Conservation (phyloP, 2,329 filamentous ascomycete genomes). For the Fusarium palustre region DNA sequence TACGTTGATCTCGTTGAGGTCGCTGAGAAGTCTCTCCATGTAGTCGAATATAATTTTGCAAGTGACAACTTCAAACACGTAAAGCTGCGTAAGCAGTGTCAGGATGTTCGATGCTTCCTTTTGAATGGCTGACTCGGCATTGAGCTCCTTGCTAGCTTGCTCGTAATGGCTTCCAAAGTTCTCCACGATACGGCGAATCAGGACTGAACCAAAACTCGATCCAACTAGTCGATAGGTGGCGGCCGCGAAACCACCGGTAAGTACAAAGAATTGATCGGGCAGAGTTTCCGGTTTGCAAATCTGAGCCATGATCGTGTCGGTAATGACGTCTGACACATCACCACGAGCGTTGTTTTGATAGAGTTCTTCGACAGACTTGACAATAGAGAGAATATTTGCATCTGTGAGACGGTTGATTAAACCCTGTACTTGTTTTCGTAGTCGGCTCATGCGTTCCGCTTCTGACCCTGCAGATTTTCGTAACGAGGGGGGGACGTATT, state of each 20-base stretch:
- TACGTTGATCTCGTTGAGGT: constrained; percentile 86
- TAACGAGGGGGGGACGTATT: constrained; percentile 91
- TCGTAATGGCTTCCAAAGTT: constrained; percentile 77
- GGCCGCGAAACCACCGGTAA: constrained; percentile 89
- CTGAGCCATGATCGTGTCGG: constrained; percentile 81
- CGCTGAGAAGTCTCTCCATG: constrained; percentile 78
- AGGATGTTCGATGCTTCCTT: constrained; percentile 75
- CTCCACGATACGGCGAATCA: constrained; percentile 82
- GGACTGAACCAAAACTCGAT: constrained; percentile 87
- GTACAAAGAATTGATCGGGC: constrained; percentile 88
- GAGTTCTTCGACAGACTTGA: constrained; percentile 83
- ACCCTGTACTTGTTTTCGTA: constrained; percentile 86
- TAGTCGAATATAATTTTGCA: constrained; percentile 91
- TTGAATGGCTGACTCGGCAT: constrained; percentile 54
- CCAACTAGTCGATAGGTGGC: constrained; percentile 89
- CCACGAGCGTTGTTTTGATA: constrained; percentile 89
- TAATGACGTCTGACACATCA: constrained; percentile 83
- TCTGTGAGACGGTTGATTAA: constrained; percentile 94
- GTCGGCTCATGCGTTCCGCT: constrained; percentile 72
- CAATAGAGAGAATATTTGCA: constrained; percentile 85
- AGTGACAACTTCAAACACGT: constrained; percentile 90
- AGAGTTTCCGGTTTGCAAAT: constrained; percentile 82
- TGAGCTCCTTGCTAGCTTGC: constrained; percentile 53
- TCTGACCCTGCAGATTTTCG: constrained; percentile 73
- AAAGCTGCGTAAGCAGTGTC: constrained; percentile 85